Percentiles rank a stretch among this genome's conserved stretches.
These are phyloP conservation scores for Dipodascus geniculatus DNA, from an alignment of 805 yeast genomes.

Conservation along the genomic window DNA sequence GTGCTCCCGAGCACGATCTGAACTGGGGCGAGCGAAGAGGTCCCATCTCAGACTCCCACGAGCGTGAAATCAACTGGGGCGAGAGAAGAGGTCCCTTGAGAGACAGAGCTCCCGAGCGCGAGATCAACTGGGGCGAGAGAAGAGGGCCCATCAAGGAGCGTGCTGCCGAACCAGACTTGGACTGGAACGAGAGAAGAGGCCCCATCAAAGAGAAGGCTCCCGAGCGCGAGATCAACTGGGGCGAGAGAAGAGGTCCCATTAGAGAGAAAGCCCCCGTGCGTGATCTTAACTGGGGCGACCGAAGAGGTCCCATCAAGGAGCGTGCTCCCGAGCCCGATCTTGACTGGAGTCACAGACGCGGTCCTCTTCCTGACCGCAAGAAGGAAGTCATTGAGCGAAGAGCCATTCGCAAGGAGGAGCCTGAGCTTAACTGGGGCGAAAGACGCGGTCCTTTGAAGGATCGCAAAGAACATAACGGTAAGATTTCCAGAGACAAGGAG, in stretches of 20 bases:
- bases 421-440: constrained; percentile 4
- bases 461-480: constrained; percentile 4
- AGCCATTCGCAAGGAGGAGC: constrained; percentile 4
- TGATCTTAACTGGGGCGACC: neutral
- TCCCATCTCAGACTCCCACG: constrained; percentile 6
- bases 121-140: neutral
- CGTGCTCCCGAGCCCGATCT: neutral
- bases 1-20: constrained; percentile 6
- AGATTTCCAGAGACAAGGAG: constrained; percentile 6
- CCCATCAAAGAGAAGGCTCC: constrained; percentile 24
- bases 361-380: neutral
- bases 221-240: neutral
- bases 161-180: constrained; percentile 3
- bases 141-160: constrained; percentile 26
- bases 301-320: neutral
- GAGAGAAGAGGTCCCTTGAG: constrained; percentile 21
- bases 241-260: constrained; percentile 1
- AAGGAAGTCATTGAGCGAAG: constrained; percentile 28
- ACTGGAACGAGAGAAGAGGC: constrained; percentile 11
- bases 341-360: neutral
- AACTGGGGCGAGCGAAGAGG: constrained; percentile 15
- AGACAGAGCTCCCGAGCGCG: constrained; percentile 17
- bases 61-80: neutral
- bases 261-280: neutral
- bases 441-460: constrained; percentile 8